Evolutionary conservation across 2,329 filamentous ascomycete genomes (phyloP), one percentile per base, ranked within the genome.

Genomic region (Aureobasidium zeae): DNA sequence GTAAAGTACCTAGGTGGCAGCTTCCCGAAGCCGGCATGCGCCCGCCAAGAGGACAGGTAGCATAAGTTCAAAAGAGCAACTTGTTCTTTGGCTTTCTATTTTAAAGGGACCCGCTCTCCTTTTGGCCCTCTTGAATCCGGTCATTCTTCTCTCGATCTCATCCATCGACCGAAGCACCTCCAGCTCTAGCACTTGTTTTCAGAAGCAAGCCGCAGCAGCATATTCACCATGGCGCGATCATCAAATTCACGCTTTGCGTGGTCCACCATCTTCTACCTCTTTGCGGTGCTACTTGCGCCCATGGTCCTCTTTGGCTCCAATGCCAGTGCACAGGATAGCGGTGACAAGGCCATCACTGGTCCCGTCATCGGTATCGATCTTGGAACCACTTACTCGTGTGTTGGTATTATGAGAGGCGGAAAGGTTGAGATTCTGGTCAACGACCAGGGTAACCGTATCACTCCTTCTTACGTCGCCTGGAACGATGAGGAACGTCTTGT

Each of bases 401-500:
- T 94, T 58, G 87, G 85, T 82, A 86, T 94, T 64, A 94, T 94
- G 86, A 83, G 88, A 65, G 84, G 86, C 64, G 87, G 87, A 65
- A 91, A 89, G 70, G 86, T 94, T 56, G 86, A 94, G 63, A 94
- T 94, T 71, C 76, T 94, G 57, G 85, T 86, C 69, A 94, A 94
- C 74, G 86, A 94, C 69, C 87, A 94, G 74, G 86, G 86, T 74
- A 87, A 94, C 79, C 84, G 86, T 73, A 94, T 94, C 57, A 94
- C 87, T 57, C 87, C 87, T 45, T 63, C 62, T n/a, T 64, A 59
- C 53, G 62, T 64, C 31, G 62, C 62, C 45, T 63, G 94, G 68
- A 96, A 87, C 67, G 88, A 96, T 59, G 87, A 95, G 52, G 91
- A 96, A 71, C 82, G 91, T 63, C 76, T 98, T 55, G 87, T 98